Evolutionary conservation across 306 rosid genomes (phyloP).

Genomic region (Casuarina glauca): DNA sequence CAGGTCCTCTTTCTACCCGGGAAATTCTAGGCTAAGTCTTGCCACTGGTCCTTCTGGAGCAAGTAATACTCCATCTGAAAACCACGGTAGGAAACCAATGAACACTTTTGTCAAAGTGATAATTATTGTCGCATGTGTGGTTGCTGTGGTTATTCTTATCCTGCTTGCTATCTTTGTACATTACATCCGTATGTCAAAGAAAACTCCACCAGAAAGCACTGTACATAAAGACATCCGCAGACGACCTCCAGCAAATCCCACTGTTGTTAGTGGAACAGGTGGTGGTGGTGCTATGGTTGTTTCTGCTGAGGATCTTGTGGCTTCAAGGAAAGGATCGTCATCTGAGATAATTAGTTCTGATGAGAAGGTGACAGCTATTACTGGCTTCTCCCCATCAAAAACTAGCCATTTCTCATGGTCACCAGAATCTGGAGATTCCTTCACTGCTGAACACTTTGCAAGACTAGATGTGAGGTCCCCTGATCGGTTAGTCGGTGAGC

Average conservation of each 20-base stretch:
- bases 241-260: conserved; percentile 47
- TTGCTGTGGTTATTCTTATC: conserved; percentile 68
- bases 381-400: conserved; percentile 87
- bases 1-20: conserved; percentile 82
- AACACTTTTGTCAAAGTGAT: conserved; percentile 74
- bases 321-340: conserved; percentile 72
- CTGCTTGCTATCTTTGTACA: conserved; percentile 81
- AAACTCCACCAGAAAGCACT: conserved; percentile 47
- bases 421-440: conserved; percentile 84
- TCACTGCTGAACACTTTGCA: conserved; percentile 64
- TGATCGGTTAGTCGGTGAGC: conserved; percentile 84
- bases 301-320: conserved; percentile 80
- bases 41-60: conserved; percentile 66
- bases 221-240: conserved; percentile 45
- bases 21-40: conserved; percentile 55
- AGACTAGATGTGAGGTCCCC: conserved; percentile 87
- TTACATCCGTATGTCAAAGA: conserved; percentile 69
- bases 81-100: conserved; percentile 56
- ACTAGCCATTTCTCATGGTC: conserved; percentile 88
- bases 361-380: conserved; percentile 58
- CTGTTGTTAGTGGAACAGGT: conserved; percentile 50
- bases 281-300: conserved; percentile 67
- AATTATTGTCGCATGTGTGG: conserved; percentile 82
- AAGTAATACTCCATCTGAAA: conserved; percentile 32
- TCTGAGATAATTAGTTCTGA: conserved; percentile 67